Conservation (phyloP, 2,329 filamentous ascomycete genomes). For the Diaporthe humulicola region DNA sequence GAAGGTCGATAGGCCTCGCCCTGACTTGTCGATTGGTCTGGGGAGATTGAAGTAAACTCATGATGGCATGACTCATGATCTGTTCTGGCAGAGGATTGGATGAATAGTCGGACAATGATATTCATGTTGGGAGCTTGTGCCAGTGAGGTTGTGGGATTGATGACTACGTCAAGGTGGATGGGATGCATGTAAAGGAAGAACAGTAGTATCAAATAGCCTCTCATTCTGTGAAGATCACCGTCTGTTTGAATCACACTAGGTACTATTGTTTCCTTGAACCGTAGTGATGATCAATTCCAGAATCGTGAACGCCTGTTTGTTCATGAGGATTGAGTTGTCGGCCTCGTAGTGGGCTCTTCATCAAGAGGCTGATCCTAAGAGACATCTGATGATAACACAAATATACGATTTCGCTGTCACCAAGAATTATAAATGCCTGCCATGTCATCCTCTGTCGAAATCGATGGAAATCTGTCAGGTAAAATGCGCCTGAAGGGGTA, state of each 20-base stretch:
- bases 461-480: too few species aligned
- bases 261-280: background rate
- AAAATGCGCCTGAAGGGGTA: too few species aligned
- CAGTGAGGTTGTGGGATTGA: background rate
- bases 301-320: background rate
- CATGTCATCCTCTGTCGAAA: too few species aligned
- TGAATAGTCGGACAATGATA: background rate
- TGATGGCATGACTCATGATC: background rate
- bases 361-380: background rate
- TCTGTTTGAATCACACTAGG: too few species aligned
- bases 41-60: background rate
- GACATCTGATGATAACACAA: background rate
- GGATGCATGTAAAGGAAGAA: background rate
- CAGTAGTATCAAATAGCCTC: background rate
- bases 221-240: background rate
- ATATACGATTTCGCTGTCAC: background rate
- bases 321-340: too few species aligned
- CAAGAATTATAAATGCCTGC: too few species aligned
- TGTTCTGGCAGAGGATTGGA: too few species aligned
- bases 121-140: too few species aligned
- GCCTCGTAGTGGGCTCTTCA: background rate
- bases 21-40: background rate
- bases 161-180: background rate
- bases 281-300: background rate
- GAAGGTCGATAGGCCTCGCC: background rate